Evolutionary conservation across 441 rosid species (phyloP), one percentile per base, ranked within the genome.

Genomic region (Populus trichocarpa): DNA sequence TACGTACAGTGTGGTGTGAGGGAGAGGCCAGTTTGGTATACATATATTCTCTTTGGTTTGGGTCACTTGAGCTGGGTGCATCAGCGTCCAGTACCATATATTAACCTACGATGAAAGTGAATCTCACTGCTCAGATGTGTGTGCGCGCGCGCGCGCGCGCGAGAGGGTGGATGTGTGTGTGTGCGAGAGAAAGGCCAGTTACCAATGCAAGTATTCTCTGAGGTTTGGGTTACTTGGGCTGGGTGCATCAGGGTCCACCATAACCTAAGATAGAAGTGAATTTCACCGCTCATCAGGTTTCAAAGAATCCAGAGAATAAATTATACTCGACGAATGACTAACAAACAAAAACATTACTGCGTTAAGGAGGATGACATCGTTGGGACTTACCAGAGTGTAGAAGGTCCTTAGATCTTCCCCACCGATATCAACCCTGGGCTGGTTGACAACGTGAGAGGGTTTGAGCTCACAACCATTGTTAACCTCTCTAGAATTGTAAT

Each of bases 231-330:
- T 88, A 77, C 99, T 93, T 36, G 98, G 99, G 83, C 90, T 95
- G 2, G 99, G 97, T 33, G 94, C 97, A 83, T 95, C 97, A 36
- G 97, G 99, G 78, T 95, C 99, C 66, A 95, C 96, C 99, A 95
- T 92, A 33, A 90, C 94, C 98, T 94, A 80, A 65, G 84, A 35
- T 3, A 33, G 22, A 36, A 61, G 42, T 42, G 53, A 36, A 6
- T 64, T 50, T 3, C 2, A n/a, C 40, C 2, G 1, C 11, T 66
- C 26, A 33, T 33, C 35, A 66, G 16, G 16, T 66, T 7, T 26
- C 13, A 8, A 9, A 0, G 26, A 26, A 25, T 66, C 13, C 3
- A 12, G 6, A n/a, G 25, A 22, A 22, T 65, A 22, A 65, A 65
- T 8, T n/a, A 22, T 25, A 13, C 33, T 2, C 12, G 67, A 77